Conservation (phyloP, 2,329 filamentous ascomycete species). For the Arachnomyces sp. region DNA sequence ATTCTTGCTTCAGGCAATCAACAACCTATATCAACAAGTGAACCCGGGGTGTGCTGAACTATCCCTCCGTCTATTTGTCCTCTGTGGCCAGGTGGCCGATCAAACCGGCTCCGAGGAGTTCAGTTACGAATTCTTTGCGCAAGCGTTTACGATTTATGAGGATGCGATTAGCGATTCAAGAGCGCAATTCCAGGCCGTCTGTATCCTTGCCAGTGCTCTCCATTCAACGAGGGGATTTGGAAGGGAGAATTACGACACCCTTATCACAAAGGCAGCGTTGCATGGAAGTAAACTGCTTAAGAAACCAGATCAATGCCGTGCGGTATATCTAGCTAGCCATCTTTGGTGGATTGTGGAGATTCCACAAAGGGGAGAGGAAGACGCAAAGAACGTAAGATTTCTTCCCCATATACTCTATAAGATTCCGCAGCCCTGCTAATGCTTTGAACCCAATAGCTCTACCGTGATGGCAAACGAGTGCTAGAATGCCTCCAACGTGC, state of each 20-base stretch:
- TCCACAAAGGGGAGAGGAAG: constrained; percentile 66
- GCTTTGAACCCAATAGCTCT: constrained; percentile 48
- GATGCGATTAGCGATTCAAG: constrained; percentile 92
- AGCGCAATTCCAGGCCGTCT: constrained; percentile 96
- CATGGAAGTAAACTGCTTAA: constrained; percentile 95
- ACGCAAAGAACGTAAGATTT: constrained; percentile 64
- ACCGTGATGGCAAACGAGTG: constrained; percentile 94
- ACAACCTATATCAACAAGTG: constrained; percentile 79
- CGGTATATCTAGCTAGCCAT: constrained; percentile 93
- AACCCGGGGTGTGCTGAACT: constrained; percentile 78
- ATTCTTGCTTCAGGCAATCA: constrained; percentile 85
- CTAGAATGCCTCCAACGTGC: constrained; percentile 93
- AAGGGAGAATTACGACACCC: constrained; percentile 95
- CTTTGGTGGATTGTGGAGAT: constrained; percentile 96
- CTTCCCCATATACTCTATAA: background rate
- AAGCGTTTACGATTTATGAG: constrained; percentile 97
- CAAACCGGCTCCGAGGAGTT: constrained; percentile 90
- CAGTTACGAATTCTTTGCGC: constrained; percentile 95
- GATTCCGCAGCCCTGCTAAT: background rate
- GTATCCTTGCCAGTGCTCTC: constrained; percentile 80
- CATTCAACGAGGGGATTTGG: constrained; percentile 86
- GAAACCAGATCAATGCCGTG: constrained; percentile 95
- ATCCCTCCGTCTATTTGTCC: constrained; percentile 78
- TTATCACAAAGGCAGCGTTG: constrained; percentile 95
- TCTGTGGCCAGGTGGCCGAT: constrained; percentile 87